Base-by-base conservation (phyloP, 2,329 filamentous ascomycete genomes). In the Colletotrichum trifolii region DNA sequence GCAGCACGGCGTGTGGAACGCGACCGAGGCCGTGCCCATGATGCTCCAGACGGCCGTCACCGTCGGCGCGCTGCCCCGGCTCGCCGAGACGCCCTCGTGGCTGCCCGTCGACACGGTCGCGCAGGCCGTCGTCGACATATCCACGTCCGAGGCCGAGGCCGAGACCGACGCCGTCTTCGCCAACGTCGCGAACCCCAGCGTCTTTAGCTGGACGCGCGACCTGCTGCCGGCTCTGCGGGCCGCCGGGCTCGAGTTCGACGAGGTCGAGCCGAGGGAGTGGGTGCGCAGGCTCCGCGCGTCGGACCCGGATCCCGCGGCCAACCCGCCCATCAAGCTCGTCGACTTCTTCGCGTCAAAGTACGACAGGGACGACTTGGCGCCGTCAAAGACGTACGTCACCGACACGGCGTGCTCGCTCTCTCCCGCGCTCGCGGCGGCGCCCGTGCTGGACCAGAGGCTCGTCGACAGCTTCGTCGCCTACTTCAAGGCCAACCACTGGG, bases 291-390 rank as follows among this genome's bases (percentile, higher is more conserved):
- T 86, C 7, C 74, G 81, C 3, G 74, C 67, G 2, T 83, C 81
- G 0, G 76, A 83, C 52, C 74, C 76, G 1, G 80, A 85, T 54
- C 79, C 82, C 0, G 66, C 75, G 6, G 72, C 68, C 13, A 87
- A 87, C 67, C 84, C 85, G 10, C 78, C 82, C 0, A 77, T 85
- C 67, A 86, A 86, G 71, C 74, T 87, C 1, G 64, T 85, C 1
- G 83, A 85, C 46, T 87, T 85, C 74, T 87, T 85, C 63, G 66
- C 64, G 38, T 60, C 58, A 15, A 68, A 68, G 55, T 68, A 68
- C 10, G 66, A 72, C 71, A 85, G 81, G 43, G 75, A 77, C 3
- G 81, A 84, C 53, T 83, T 83, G 64, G 75, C 78, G 6, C 74
- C 79, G 40, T 74, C 75, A 60, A 83, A 83, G 71, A 42, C 67